Conservation (phyloP, 768 basidiomycete species). For the Suillus subluteus region DNA sequence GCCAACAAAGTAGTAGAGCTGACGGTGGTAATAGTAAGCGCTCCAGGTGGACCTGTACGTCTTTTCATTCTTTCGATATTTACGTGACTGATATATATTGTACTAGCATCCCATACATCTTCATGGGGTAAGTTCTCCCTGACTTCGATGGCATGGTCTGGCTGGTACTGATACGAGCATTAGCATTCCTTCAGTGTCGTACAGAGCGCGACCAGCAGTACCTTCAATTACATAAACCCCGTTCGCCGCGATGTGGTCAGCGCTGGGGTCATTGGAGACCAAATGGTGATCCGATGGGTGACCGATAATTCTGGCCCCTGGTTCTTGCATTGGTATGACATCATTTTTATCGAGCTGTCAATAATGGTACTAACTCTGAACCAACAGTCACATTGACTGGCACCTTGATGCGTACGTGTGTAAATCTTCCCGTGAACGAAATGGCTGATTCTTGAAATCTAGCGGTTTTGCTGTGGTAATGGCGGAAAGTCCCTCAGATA, state of each 20-base stretch:
- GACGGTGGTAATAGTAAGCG: conserved; percentile 15
- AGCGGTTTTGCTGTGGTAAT: conserved; percentile 37
- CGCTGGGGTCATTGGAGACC: background rate
- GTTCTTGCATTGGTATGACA: conserved; percentile 23
- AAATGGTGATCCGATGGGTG: conserved; percentile 12
- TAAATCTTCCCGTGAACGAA: background rate
- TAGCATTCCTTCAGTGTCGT: conserved; percentile 52
- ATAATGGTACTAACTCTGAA: background rate
- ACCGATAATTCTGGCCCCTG: conserved; percentile 58
- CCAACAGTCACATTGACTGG: conserved; percentile 21
- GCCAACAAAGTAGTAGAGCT: conserved; percentile 33
- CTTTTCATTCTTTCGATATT: background rate
- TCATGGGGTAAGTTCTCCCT: conserved; percentile 39
- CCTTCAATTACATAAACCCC: background rate
- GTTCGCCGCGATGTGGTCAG: background rate
- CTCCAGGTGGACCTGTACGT: conserved; percentile 9
- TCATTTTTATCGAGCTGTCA: background rate
- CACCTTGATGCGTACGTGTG: conserved; percentile 22
- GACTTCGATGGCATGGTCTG: background rate
- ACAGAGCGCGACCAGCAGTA: conserved; percentile 38
- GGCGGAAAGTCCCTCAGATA: conserved; percentile 26
- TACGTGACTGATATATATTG: background rate
- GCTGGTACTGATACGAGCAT: background rate
- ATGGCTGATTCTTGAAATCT: background rate
- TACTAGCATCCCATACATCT: conserved; percentile 47